A percentile compares a stretch with the other conserved stretches of the same genome.
Conservation (phyloP, 208 protist genomes). For the Phytomonas sp. region DNA sequence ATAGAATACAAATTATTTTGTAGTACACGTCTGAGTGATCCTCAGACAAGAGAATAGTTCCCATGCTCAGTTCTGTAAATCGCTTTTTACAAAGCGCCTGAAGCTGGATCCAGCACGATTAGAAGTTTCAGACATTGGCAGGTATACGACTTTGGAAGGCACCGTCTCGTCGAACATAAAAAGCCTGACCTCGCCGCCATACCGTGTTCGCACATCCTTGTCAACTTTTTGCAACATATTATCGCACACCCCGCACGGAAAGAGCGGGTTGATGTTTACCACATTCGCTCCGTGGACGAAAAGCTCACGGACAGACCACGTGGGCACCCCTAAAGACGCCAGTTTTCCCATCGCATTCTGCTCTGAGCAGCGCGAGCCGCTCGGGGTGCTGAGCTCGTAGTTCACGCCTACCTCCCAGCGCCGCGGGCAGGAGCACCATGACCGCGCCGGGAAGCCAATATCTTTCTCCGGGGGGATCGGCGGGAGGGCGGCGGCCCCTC, state of each 20-base stretch:
- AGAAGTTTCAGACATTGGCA: conserved; percentile 79
- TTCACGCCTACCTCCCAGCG: conserved; percentile 72
- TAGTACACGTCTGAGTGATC: neutral
- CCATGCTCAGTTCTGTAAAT: conserved; percentile 21
- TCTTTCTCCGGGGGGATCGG: conserved; percentile 9
- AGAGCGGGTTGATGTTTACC: conserved; percentile 77
- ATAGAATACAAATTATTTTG: conserved; percentile 8
- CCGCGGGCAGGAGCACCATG: conserved; percentile 74
- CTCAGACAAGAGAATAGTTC: neutral
- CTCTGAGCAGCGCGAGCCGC: conserved; percentile 83
- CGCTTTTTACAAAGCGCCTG: conserved; percentile 63
- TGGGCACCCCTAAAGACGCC: conserved; percentile 64
- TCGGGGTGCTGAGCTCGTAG: conserved; percentile 87
- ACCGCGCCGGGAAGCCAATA: conserved; percentile 30
- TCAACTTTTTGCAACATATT: conserved; percentile 85
- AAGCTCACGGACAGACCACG: conserved; percentile 70
- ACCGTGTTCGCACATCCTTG: conserved; percentile 53
- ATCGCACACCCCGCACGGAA: conserved; percentile 87
- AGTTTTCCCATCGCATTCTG: conserved; percentile 86
- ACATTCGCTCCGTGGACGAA: conserved; percentile 73
- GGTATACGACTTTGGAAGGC: conserved; percentile 68
- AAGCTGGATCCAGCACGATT: conserved; percentile 61
- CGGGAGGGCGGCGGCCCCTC: conserved; percentile 9
- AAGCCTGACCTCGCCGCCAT: conserved; percentile 68
- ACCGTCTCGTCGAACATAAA: conserved; percentile 85